phyloP scores from a whole-genome alignment of 106 monocot genomes.

The Dioscorea zingiberensis region DNA sequence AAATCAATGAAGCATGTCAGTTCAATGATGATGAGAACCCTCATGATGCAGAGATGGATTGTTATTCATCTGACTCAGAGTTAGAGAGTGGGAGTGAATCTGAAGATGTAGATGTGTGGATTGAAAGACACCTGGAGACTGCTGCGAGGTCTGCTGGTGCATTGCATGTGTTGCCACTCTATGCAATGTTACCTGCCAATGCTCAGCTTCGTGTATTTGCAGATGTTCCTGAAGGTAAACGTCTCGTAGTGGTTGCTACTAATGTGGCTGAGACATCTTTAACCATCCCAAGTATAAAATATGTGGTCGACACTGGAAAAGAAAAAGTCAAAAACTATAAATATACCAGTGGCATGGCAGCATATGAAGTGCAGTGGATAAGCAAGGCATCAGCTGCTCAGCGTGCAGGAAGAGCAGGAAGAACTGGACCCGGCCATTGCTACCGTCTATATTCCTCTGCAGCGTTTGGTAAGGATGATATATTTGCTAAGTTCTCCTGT shows the following conservation, averaged over 20 bases:
- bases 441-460: slow-evolving; percentile 89
- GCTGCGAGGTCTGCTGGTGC: slow-evolving; percentile 14
- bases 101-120: slow-evolving; percentile 44
- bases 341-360: slow-evolving; percentile 57
- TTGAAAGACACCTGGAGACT: slow-evolving; percentile 9
- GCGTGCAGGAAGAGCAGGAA: slow-evolving; percentile 89
- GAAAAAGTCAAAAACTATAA: slow-evolving; percentile 89
- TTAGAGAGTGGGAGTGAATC: slow-evolving; percentile 38
- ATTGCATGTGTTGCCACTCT: slow-evolving; percentile 78
- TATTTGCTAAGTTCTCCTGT: slow-evolving; percentile 68
- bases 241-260: slow-evolving; percentile 87
- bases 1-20: slow-evolving; percentile 54
- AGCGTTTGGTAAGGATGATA: slow-evolving; percentile 67
- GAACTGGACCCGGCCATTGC: slow-evolving; percentile 89
- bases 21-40: slow-evolving; percentile 54
- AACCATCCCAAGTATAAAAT: slow-evolving; percentile 96
- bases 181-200: slow-evolving; percentile 88
- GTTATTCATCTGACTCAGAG: slow-evolving; percentile 54
- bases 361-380: slow-evolving; percentile 83
- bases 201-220: slow-evolving; percentile 79
- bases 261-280: slow-evolving; percentile 98
- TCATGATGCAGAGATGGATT: slow-evolving; percentile 17
- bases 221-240: slow-evolving; percentile 63
- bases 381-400: slow-evolving; percentile 97
- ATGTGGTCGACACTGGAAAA: slow-evolving; percentile 97